These are phyloP conservation scores for Candida sp. DNA, from an alignment of 1,139 yeast species.

Conservation along the genomic window DNA sequence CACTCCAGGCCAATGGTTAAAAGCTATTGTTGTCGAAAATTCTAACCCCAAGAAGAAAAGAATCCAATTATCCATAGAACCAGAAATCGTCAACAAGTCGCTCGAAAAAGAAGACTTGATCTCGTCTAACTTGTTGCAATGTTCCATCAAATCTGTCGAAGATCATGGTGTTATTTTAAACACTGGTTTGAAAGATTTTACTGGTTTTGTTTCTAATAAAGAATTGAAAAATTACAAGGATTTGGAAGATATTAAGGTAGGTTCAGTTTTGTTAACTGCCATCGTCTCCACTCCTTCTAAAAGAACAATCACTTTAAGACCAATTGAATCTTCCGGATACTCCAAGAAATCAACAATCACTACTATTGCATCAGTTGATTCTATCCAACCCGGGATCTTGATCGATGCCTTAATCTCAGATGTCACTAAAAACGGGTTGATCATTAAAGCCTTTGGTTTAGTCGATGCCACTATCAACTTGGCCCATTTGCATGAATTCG, in stretches of 20 bases:
- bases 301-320: conserved; percentile 63
- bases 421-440: conserved; percentile 58
- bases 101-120: conserved; percentile 64
- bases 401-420: conserved; percentile 73
- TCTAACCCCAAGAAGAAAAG: conserved; percentile 55
- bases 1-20: conserved; percentile 78
- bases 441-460: conserved; percentile 67
- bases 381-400: conserved; percentile 80
- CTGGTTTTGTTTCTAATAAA: conserved; percentile 78
- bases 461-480: conserved; percentile 69
- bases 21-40: conserved; percentile 64
- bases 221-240: conserved; percentile 36
- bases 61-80: conserved; percentile 74
- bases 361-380: conserved; percentile 66
- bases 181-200: conserved; percentile 52
- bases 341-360: conserved; percentile 45
- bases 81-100: conserved; percentile 60
- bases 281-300: conserved; percentile 43
- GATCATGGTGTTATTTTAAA: conserved; percentile 87
- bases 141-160: conserved; percentile 73
- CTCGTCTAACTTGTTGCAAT: conserved; percentile 68
- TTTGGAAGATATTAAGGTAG: conserved; percentile 18
- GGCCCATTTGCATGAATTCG: conserved; percentile 58
- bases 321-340: conserved; percentile 18
- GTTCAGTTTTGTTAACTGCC: conserved; percentile 51